These are phyloP conservation scores for Colletotrichum coccodes DNA, from an alignment of 2,329 filamentous ascomycete genomes.

Conservation along the genomic window DNA sequence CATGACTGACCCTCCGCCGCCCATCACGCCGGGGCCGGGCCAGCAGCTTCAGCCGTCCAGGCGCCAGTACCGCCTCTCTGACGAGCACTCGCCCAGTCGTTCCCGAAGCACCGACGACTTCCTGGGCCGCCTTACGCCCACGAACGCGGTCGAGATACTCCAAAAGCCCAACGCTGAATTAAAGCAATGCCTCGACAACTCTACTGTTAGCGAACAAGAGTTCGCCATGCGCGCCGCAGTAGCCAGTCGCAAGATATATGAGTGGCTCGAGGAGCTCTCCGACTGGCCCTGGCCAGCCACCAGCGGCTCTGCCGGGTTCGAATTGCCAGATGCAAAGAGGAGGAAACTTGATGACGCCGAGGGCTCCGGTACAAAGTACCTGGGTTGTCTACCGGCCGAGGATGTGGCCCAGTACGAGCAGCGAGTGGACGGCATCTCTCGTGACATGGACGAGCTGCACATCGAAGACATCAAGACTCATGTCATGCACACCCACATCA, in stretches of 20 bases:
- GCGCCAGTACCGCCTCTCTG: conserved; percentile 50
- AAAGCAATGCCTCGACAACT: conserved; percentile 68
- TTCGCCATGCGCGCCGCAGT: conserved; percentile 77
- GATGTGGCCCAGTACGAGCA: conserved; percentile 76
- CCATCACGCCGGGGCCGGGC: conserved; percentile 44
- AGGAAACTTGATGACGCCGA: conserved; percentile 47
- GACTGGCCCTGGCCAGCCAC: conserved; percentile 66
- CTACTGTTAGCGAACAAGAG: conserved; percentile 73
- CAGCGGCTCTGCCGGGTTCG: conserved; percentile 64
- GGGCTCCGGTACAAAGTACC: conserved; percentile 55
- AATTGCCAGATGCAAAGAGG: conserved; percentile 54
- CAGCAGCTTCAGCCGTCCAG: conserved; percentile 47
- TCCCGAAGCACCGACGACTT: conserved; percentile 65
- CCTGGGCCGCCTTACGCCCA: conserved; percentile 69
- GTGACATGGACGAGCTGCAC: conserved; percentile 75
- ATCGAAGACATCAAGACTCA: conserved; percentile 91
- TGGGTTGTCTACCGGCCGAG: conserved; percentile 75
- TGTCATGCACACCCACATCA: conserved; percentile 83
- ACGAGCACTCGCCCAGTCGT: conserved; percentile 56
- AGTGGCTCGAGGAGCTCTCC: conserved; percentile 77
- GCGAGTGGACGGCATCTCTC: conserved; percentile 78
- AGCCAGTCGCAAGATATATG: conserved; percentile 76
- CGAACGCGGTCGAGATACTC: conserved; percentile 69
- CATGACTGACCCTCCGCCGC: conserved; percentile 49
- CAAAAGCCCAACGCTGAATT: conserved; percentile 62